Conservation (phyloP, 2,329 filamentous ascomycete genomes). For the Aspergillus udagawae region DNA sequence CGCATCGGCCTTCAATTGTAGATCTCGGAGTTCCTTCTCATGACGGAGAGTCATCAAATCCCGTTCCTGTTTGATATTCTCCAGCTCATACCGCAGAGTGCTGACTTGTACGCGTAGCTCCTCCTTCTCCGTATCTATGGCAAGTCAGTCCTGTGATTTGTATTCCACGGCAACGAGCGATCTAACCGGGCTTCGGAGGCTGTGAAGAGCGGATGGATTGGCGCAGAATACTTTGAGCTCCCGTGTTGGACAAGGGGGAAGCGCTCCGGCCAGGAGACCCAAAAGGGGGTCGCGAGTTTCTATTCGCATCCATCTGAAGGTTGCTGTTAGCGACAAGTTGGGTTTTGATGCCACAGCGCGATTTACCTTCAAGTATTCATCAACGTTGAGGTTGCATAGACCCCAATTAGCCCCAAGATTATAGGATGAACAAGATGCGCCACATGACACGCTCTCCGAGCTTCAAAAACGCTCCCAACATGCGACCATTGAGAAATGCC, state of each 20-base stretch:
- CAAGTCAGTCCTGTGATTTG: slow-evolving; percentile 7
- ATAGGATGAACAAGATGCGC: neutral
- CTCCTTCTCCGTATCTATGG: slow-evolving; percentile 54
- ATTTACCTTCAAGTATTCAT: neutral
- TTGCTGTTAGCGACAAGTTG: neutral
- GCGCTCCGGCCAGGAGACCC: slow-evolving; percentile 58
- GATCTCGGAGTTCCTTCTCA: slow-evolving; percentile 77
- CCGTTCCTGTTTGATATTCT: slow-evolving; percentile 81
- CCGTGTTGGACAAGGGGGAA: slow-evolving; percentile 33
- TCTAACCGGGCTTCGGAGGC: slow-evolving; percentile 35
- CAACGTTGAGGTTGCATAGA: neutral
- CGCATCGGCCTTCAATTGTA: slow-evolving; percentile 74
- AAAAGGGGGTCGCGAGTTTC: slow-evolving; percentile 53
- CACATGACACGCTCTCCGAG: neutral
- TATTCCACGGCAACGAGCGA: neutral
- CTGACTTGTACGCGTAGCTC: slow-evolving; percentile 86
- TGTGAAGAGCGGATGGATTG: slow-evolving; percentile 35
- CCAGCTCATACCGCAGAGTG: slow-evolving; percentile 80
- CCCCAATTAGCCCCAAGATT: neutral
- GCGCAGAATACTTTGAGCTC: slow-evolving; percentile 31
- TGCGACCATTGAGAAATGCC: neutral
- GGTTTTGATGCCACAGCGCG: neutral
- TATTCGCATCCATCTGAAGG: slow-evolving; percentile 33
- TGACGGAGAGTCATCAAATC: slow-evolving; percentile 75
- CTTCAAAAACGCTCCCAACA: neutral